A percentile compares a stretch with the other conserved stretches of the same genome.
These are phyloP conservation scores for Trichoderma koningii DNA, from an alignment of 2,329 filamentous ascomycete genomes.

Conservation along the genomic window DNA sequence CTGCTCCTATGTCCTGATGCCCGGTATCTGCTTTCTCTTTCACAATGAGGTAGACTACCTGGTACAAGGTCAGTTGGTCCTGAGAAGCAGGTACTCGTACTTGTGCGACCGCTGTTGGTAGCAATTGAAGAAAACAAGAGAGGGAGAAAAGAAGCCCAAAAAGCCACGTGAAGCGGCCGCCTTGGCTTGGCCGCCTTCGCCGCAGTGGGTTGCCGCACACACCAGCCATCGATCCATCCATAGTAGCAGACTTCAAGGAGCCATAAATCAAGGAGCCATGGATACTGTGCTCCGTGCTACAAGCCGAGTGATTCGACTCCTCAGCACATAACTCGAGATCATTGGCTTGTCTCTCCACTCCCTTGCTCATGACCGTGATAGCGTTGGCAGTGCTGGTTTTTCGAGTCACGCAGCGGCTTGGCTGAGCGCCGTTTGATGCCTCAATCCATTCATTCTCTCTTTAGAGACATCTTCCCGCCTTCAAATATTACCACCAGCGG, in stretches of 20 bases:
- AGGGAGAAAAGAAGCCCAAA: not conserved
- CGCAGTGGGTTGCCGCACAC: slow-evolving; percentile 11
- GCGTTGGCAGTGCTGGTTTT: too few relatives aligned
- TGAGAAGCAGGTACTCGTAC: not conserved
- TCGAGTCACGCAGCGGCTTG: too few relatives aligned
- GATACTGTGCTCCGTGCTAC: slow-evolving; percentile 2
- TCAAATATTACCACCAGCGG: too few relatives aligned
- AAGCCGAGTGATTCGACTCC: too few relatives aligned
- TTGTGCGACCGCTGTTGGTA: not conserved
- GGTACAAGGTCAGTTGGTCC: too few relatives aligned
- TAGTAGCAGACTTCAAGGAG: too few relatives aligned
- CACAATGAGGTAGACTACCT: too few relatives aligned
- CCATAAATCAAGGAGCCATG: too few relatives aligned
- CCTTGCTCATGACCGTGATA: not conserved
- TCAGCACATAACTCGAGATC: too few relatives aligned
- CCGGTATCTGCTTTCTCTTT: too few relatives aligned
- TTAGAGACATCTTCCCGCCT: too few relatives aligned
- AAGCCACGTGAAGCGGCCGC: slow-evolving; percentile 7
- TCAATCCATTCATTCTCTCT: not conserved
- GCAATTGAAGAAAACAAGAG: not conserved
- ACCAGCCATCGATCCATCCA: not conserved
- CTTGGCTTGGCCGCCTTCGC: not conserved
- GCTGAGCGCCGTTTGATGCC: not conserved
- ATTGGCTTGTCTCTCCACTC: not conserved
- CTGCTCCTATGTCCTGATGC: not conserved